These are phyloP conservation scores for Tetrahymena thermophila DNA, from an alignment of 73 alveolate genomes.

Conservation along the genomic window DNA sequence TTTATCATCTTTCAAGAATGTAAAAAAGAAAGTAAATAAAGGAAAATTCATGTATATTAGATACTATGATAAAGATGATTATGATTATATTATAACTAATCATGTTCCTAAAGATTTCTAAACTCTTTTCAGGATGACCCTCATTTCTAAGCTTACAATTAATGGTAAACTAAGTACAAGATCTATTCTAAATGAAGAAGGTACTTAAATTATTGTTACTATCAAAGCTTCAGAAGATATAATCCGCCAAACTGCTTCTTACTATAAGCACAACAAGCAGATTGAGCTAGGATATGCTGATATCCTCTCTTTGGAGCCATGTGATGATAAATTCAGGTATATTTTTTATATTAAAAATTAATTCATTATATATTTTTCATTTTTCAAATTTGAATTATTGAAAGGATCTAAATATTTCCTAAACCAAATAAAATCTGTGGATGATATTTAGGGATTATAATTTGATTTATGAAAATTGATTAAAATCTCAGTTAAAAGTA, in stretches of 20 bases:
- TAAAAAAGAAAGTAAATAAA: conserved; percentile 4
- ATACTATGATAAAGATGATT: conserved; percentile 4
- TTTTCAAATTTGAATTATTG: too few relatives aligned
- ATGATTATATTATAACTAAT: conserved; percentile 16
- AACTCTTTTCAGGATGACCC: conserved; percentile 24
- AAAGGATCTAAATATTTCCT: too few relatives aligned
- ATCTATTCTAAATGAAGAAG: conserved; percentile 7
- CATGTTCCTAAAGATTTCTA: conserved; percentile 29
- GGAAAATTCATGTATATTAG: conserved; percentile 19
- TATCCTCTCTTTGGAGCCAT: conserved; percentile 25
- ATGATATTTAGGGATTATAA: too few relatives aligned
- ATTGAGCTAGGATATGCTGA: conserved; percentile 40
- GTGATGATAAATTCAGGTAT: conserved; percentile 7
- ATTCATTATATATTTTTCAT: not conserved
- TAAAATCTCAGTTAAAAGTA: too few relatives aligned
- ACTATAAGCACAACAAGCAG: conserved; percentile 7
- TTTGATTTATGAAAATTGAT: too few relatives aligned
- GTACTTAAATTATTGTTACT: conserved; percentile 7
- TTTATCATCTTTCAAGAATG: conserved; percentile 4
- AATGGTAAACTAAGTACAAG: conserved; percentile 18
- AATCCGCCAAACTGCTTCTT: conserved; percentile 6
- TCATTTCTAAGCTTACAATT: conserved; percentile 13
- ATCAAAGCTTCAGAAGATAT: conserved; percentile 14
- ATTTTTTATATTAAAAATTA: not conserved
- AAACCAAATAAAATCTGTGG: too few relatives aligned